A percentile compares a stretch with the other conserved stretches of the same genome.
phyloP scores from a whole-genome alignment of 1,284 basidiomycete species.

The Laetiporus sulphureus region DNA sequence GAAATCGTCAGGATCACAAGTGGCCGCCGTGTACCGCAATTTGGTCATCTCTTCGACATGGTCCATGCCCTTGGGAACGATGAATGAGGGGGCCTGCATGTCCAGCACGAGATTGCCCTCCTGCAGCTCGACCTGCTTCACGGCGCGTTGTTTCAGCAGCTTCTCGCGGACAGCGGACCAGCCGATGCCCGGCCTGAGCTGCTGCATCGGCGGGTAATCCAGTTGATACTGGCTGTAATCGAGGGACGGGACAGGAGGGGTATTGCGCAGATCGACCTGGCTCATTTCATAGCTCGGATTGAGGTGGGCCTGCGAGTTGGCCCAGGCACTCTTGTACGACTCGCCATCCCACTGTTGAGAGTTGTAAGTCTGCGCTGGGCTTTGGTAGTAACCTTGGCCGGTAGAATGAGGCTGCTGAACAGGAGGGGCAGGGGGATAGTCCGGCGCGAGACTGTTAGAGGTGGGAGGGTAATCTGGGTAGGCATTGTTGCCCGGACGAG shows the following conservation, averaged over 20 bases:
- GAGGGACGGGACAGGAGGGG: constrained; percentile 50
- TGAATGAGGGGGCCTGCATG: constrained; percentile 71
- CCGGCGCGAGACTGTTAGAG: constrained; percentile 28
- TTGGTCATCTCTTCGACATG: constrained; percentile 75
- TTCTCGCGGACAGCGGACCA: constrained; percentile 68
- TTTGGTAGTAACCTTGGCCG: constrained; percentile 15
- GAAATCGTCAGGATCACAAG: constrained; percentile 91
- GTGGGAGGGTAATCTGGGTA: constrained; percentile 29
- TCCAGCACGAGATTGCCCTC: constrained; percentile 83
- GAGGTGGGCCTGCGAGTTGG: constrained; percentile 66
- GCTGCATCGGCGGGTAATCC: constrained; percentile 53
- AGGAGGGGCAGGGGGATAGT: constrained; percentile 26
- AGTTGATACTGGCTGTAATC: constrained; percentile 34
- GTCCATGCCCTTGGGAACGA: constrained; percentile 60
- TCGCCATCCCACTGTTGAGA: constrained; percentile 55
- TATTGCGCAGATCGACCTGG: constrained; percentile 32
- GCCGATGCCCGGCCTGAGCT: constrained; percentile 48
- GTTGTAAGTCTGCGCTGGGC: constrained; percentile 29
- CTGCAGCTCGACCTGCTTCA: constrained; percentile 76
- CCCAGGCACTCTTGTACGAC: constrained; percentile 58
- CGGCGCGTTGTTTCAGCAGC: constrained; percentile 71
- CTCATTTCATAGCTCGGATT: constrained; percentile 53
- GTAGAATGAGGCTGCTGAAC: constrained; percentile 13
- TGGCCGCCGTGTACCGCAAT: constrained; percentile 89
- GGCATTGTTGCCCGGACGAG: constrained; percentile 4